Conservation (phyloP, 1,284 basidiomycete species). For the Apiotrichum montevideense region DNA sequence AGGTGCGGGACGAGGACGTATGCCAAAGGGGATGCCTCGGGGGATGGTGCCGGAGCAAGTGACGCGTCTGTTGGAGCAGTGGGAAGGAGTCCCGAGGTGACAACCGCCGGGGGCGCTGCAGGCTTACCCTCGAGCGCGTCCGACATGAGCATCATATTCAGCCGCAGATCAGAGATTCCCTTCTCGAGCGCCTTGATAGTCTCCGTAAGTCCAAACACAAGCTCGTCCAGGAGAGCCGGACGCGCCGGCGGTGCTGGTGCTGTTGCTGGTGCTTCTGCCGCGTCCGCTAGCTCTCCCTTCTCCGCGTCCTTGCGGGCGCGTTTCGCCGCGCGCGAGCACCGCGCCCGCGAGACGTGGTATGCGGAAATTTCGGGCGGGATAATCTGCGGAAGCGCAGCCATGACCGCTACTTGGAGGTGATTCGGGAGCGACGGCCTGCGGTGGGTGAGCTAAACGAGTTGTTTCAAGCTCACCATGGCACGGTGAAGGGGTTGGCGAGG, state of each 20-base stretch:
- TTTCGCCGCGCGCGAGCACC: constrained; percentile 32
- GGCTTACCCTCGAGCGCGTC: constrained; percentile 34
- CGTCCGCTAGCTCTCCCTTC: constrained; percentile 1
- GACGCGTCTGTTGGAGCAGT: constrained; percentile 19
- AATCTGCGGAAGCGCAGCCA: constrained; percentile 30
- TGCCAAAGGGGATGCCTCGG: constrained; percentile 11
- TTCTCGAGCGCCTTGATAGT: constrained; percentile 68
- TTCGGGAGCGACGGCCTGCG: constrained; percentile 37
- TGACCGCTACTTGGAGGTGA: constrained; percentile 33
- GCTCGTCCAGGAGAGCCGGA: constrained; percentile 53
- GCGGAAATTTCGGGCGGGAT: constrained; percentile 28
- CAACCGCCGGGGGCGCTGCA: background rate
- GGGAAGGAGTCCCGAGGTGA: constrained; percentile 19
- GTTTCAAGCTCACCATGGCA: constrained; percentile 31
- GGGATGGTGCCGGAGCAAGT: background rate
- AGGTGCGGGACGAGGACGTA: constrained; percentile 36
- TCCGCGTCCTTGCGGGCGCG: constrained; percentile 2
- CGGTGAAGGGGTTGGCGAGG: constrained; percentile 35
- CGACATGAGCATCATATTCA: constrained; percentile 28
- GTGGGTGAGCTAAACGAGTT: background rate
- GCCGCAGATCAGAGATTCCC: constrained; percentile 49
- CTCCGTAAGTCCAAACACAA: constrained; percentile 69
- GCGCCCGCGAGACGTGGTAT: constrained; percentile 34
- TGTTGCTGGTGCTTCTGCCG: background rate
- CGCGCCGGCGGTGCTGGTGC: constrained; percentile 1